Percentiles rank a stretch among this genome's conserved stretches.
phyloP scores from a whole-genome alignment of 2,329 filamentous ascomycete genomes.

The Knoxdaviesia capensis region DNA sequence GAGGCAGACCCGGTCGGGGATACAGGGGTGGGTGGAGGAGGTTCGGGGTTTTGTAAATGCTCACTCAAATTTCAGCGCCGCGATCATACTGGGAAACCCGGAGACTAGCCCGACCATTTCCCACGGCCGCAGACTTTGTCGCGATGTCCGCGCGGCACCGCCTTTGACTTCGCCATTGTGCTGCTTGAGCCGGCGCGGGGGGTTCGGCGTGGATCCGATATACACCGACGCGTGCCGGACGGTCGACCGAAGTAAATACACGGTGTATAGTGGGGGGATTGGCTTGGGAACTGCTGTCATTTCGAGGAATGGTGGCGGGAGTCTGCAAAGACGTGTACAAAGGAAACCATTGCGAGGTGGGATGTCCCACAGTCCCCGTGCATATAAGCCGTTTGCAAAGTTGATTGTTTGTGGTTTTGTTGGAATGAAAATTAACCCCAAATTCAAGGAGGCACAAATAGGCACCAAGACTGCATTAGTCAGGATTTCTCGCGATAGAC shows the following conservation, averaged over 20 bases:
- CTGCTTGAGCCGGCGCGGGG: conserved; percentile 64
- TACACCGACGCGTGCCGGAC: conserved; percentile 49
- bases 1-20: neutral
- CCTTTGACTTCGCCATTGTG: conserved; percentile 77
- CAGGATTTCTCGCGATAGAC: too few species aligned
- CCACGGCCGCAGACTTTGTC: conserved; percentile 56
- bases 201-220: conserved; percentile 82
- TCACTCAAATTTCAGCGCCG: conserved; percentile 86
- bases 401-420: neutral
- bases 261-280: conserved; percentile 80
- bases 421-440: neutral
- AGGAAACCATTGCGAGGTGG: too few species aligned
- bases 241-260: conserved; percentile 78
- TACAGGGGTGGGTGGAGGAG: neutral
- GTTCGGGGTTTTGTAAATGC: conserved; percentile 11
- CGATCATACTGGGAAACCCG: conserved; percentile 72
- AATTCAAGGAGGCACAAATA: neutral
- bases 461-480: too few species aligned
- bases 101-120: conserved; percentile 75
- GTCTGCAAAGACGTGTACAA: neutral
- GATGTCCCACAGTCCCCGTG: too few species aligned
- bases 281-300: conserved; percentile 27
- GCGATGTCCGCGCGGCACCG: conserved; percentile 59
- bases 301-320: neutral
- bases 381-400: too few species aligned